Conservation (phyloP, 495 filamentous ascomycete genomes). For the Hyaloscypha variabilis region DNA sequence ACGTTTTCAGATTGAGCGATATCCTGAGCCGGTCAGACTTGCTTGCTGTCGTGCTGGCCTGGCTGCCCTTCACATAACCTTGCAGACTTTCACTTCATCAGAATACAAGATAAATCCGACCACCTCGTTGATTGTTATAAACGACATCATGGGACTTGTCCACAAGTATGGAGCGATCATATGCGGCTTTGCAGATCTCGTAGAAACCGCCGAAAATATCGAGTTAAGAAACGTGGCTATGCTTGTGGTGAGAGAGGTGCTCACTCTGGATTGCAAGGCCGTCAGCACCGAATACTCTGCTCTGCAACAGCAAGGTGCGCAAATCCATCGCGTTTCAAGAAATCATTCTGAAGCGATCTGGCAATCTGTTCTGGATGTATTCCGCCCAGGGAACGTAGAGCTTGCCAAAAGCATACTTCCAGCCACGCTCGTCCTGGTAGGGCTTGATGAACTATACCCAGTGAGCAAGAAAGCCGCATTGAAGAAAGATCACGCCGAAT, state of each 20-base stretch:
- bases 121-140: constrained; percentile 52
- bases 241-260: constrained; percentile 68
- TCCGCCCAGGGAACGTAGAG: constrained; percentile 62
- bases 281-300: constrained; percentile 71
- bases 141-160: constrained; percentile 50
- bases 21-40: constrained; percentile 42
- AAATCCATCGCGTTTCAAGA: constrained; percentile 67
- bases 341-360: constrained; percentile 71
- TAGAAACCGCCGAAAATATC: constrained; percentile 37
- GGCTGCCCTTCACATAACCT: constrained; percentile 45
- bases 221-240: constrained; percentile 49
- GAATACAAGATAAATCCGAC: constrained; percentile 44
- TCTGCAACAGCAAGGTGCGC: constrained; percentile 49
- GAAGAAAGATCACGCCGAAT: constrained; percentile 59
- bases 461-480: constrained; percentile 45
- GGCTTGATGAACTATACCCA: constrained; percentile 70
- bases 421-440: constrained; percentile 67
- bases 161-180: constrained; percentile 50
- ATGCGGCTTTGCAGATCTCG: constrained; percentile 41
- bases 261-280: constrained; percentile 76
- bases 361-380: constrained; percentile 71
- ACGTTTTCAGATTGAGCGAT: constrained; percentile 57
- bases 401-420: constrained; percentile 73
- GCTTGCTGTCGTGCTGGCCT: constrained; percentile 41
- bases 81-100: constrained; percentile 45